Evolutionary conservation across 768 basidiomycete species (phyloP), one percentile per base, ranked within the genome.

Genomic region (Boletus reticulatus): DNA sequence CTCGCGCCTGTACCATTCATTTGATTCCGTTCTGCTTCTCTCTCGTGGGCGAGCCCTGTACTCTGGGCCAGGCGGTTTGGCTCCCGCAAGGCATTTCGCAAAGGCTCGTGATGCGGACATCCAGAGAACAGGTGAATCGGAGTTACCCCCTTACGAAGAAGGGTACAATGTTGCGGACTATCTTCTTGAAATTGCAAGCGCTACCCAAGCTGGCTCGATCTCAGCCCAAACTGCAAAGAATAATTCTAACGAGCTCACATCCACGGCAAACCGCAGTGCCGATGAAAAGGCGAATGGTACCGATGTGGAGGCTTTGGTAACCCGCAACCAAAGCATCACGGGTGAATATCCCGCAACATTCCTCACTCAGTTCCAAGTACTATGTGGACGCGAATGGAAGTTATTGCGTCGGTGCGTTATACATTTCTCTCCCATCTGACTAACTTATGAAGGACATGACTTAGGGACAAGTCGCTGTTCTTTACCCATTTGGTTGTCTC

Each of bases 111-210:
- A 62, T 8, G 29, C 45, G 10, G 64, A 64, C 16, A 69, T 74
- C 22, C 78, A 80, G 6, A 59, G 72, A 4, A 70, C 63, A 2
- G 66, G 71, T 4, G 53, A 69, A 65, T 59, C 70, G 39, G 69
- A 71, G 39, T 72, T 80, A 4, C 75, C 73, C 8, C 73, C 80
- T 11, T 92, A 85, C 64, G 87, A 82, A 9, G 78, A 84, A 47
- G 93, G 92, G 0, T 94, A 95, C 74, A 97, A 97, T 63, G 82
- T 95, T 17, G 94, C 95, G 0, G 95, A 98, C 68, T 91, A 95
- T 64, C 80, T 97, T 12, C 78, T 98, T 20, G 94, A 97, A 61
- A 80, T 98, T 49, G 94, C 94, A 2, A 87, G 84, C 62, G 83
- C 84, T 47, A 78, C 84, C 1, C 80, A 83, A 14, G 72, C 78